Evolutionary conservation across 169 alveolate genomes (phyloP).

Genomic region (Eimeria sp.): DNA sequence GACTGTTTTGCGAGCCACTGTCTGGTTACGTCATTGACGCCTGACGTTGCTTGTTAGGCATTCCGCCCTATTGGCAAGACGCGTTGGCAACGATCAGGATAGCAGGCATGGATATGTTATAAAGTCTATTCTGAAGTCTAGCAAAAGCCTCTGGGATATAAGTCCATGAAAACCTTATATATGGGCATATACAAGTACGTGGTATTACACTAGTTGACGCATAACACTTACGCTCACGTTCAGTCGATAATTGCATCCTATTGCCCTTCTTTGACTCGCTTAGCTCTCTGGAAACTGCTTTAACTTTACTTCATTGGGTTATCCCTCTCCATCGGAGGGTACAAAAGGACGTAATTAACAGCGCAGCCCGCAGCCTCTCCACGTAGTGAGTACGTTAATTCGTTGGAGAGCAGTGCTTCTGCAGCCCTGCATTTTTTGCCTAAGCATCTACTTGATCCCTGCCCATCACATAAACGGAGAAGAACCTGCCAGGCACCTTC

Average conservation of each 20-base stretch:
- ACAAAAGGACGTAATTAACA: background rate
- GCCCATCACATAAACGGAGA: background rate
- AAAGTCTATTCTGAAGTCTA: background rate
- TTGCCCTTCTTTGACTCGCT: background rate
- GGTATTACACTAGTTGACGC: background rate
- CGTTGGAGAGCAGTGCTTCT: background rate
- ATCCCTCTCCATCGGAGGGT: background rate
- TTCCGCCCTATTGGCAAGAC: background rate
- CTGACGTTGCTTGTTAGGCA: background rate
- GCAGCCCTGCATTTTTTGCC: background rate
- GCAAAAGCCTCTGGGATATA: background rate
- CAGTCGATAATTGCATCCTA: background rate
- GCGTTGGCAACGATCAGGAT: background rate
- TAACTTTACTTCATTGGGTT: background rate
- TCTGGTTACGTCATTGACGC: background rate
- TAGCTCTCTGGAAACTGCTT: background rate
- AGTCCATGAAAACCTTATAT: background rate
- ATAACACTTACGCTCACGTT: background rate
- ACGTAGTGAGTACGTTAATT: background rate
- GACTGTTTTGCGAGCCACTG: background rate
- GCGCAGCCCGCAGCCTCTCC: background rate
- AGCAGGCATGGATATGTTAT: background rate
- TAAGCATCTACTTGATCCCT: background rate
- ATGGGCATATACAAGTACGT: background rate
- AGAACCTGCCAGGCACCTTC: background rate